Evolutionary conservation across 192 early-diverging fungal species (phyloP), one percentile per base, ranked within the genome.

Genomic region (Podila verticillata): DNA sequence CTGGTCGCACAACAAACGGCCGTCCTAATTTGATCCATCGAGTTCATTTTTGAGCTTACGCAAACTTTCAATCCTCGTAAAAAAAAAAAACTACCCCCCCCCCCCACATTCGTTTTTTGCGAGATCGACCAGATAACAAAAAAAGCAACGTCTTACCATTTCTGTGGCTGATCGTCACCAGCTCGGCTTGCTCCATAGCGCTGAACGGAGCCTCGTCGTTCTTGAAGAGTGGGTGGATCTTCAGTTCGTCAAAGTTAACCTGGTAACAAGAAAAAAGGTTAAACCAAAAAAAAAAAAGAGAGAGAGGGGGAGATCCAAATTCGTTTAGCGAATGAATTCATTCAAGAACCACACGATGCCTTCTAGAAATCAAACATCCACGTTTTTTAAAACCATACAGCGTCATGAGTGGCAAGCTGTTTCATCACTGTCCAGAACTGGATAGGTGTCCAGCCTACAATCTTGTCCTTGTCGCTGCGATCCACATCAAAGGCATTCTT

Each of bases 381-480:
- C 57, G 29, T n/a, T n/a, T n/a, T 12, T 28, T 22, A 35, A 32
- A 22, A 35, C 28, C 24, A 0, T 84, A 88, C 91, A 62, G 83
- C 84, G 4, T 85, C 83, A 5, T 84, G 49, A 29, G 72, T 82
- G 19, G 91, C 88, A 22, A 99, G 87, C 59, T 89, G 80, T 57
- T 91, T 89, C 58, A 97, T 84, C 28, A 98, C 79, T 48, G 90
- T 85, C 95, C 96, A 98, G 82, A 98, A 97, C 83, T 99, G 98
- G 48, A 94, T 88, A 1, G 92, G 83, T 36, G 88, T 90, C 97
- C 98, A 99, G 24, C 86, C 63, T 26, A 79, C 47, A 2, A 58
- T 31, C 32, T 84, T 81, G 26, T 63, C 61, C 48, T 83, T 79
- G 48, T 80, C 80, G 0, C 57, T n/a, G 9, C 58, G 62, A 36